phyloP scores from a whole-genome alignment of 768 basidiomycete species.

The Chalciporus sphaerocephalus region DNA sequence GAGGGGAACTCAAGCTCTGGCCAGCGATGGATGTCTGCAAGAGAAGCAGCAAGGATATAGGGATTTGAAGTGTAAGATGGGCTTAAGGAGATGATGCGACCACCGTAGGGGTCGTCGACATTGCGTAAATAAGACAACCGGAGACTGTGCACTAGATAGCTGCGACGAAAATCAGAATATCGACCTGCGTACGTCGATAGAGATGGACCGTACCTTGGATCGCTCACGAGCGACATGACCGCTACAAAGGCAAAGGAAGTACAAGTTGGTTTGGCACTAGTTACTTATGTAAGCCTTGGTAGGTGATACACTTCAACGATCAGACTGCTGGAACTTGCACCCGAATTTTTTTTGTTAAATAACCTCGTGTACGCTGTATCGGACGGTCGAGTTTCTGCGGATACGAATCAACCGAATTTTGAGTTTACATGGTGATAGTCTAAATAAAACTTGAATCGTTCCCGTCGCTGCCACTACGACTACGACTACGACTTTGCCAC shows the following conservation, averaged over 20 bases:
- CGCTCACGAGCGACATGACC: conserved; percentile 60
- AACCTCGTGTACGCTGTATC: too few relatives aligned
- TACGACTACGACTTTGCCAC: not conserved
- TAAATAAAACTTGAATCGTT: not conserved
- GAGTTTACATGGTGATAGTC: too few relatives aligned
- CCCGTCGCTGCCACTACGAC: not conserved
- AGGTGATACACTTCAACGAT: too few relatives aligned
- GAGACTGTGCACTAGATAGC: conserved; percentile 78
- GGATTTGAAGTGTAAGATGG: conserved; percentile 76
- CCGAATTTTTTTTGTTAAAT: too few relatives aligned
- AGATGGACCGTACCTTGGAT: conserved; percentile 47
- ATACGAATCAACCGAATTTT: too few relatives aligned
- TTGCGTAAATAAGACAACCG: conserved; percentile 85
- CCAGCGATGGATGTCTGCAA: conserved; percentile 78
- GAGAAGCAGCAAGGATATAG: conserved; percentile 73
- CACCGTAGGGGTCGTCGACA: conserved; percentile 81
- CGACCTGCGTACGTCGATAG: not conserved
- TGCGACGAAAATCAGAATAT: conserved; percentile 20
- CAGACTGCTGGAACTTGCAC: too few relatives aligned
- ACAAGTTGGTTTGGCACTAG: not conserved
- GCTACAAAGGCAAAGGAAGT: too few relatives aligned
- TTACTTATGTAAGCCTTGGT: not conserved
- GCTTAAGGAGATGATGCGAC: conserved; percentile 75
- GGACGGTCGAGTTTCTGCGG: too few relatives aligned
- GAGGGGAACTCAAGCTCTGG: conserved; percentile 74